Conservation (phyloP, 345 rosid species). For the Triadica sebifera region DNA sequence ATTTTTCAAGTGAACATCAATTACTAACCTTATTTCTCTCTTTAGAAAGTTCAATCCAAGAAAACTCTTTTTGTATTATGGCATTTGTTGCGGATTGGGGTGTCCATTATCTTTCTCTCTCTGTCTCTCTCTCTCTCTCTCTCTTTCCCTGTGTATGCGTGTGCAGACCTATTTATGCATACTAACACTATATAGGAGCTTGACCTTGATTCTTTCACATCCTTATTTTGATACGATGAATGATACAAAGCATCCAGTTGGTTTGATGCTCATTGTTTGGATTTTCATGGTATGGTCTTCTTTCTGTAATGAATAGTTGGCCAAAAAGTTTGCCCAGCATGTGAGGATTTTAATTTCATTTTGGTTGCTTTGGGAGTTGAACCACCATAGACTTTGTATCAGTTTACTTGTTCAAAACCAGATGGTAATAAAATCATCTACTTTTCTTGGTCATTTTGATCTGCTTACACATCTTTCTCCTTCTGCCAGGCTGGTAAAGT, state of each 20-base stretch:
- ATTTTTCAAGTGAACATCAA: slow-evolving; percentile 31
- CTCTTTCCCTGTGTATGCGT: background rate
- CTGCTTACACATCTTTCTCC: slow-evolving; percentile 9
- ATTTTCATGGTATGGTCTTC: slow-evolving; percentile 2
- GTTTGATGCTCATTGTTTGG: background rate
- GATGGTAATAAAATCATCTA: background rate
- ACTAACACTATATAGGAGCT: background rate
- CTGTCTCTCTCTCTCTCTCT: slow-evolving; percentile 1
- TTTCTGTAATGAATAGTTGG: background rate
- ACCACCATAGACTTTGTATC: background rate
- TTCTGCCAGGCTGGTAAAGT: slow-evolving; percentile 20
- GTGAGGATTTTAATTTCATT: background rate
- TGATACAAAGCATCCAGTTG: background rate
- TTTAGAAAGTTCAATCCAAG: slow-evolving; percentile 24
- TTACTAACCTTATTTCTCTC: slow-evolving; percentile 33
- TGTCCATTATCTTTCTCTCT: background rate
- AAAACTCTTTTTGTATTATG: slow-evolving; percentile 9
- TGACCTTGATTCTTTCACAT: background rate
- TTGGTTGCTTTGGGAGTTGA: background rate
- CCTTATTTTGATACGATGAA: background rate
- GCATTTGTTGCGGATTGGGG: slow-evolving; percentile 14
- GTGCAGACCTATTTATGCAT: background rate
- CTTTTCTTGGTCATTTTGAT: background rate
- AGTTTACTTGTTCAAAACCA: background rate
- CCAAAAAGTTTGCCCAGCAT: background rate